Conservation (phyloP, 163 green algal species). For the Volvox carteri region DNA sequence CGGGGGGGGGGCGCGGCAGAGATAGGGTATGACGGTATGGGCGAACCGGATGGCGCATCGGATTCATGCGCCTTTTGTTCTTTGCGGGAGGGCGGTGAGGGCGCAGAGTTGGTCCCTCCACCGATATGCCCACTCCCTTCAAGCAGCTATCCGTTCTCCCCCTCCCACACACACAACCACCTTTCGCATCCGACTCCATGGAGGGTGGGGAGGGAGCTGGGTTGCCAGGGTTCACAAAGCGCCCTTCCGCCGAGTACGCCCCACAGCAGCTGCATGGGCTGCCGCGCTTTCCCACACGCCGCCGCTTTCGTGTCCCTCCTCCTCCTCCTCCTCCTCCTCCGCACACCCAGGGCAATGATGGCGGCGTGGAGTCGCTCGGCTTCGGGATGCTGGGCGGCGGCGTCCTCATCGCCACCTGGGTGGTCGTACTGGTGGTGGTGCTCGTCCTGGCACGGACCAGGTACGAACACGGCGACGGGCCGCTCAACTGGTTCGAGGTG, state of each 20-base stretch:
- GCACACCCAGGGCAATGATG: constrained; percentile 40
- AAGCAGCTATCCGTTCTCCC: neutral
- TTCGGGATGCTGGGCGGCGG: constrained; percentile 73
- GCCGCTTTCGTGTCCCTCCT: neutral
- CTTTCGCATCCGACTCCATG: neutral
- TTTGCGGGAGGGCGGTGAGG: neutral
- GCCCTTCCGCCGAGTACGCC: too few relatives aligned
- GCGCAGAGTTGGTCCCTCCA: neutral
- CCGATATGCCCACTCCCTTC: neutral
- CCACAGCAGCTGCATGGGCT: too few relatives aligned
- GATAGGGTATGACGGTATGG: neutral
- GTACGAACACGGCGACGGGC: constrained; percentile 67
- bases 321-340: neutral
- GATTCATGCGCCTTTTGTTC: too few relatives aligned
- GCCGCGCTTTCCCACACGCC: neutral
- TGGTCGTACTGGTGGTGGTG: constrained; percentile 80
- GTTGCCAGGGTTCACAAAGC: too few relatives aligned
- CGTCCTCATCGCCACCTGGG: constrained; percentile 82
- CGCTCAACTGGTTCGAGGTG: constrained; percentile 79
- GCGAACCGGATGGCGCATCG: too few relatives aligned
- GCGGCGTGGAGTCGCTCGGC: constrained; percentile 56
- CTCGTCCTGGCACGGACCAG: constrained; percentile 56
- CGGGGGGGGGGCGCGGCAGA: neutral
- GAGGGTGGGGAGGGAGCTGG: neutral
- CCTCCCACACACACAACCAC: neutral